A percentile compares a stretch with the other conserved stretches of the same genome.
Conservation (phyloP, 257 asterid species). For the Buddleja alternifolia region DNA sequence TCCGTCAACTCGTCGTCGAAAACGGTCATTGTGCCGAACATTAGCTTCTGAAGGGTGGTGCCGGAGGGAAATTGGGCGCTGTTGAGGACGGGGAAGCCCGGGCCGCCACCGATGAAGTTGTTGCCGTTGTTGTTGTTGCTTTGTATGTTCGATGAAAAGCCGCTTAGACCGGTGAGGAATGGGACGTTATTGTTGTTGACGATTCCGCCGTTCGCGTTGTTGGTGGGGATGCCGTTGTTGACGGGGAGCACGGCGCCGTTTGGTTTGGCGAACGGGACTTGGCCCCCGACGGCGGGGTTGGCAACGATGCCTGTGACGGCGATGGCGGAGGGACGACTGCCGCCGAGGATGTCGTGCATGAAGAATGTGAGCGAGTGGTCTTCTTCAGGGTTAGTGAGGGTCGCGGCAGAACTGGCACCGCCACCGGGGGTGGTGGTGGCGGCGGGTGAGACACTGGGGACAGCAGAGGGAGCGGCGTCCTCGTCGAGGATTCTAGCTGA, state of each 20-base stretch:
- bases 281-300: constrained; percentile 75
- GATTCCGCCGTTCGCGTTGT: constrained; percentile 70
- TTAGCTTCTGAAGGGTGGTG: constrained; percentile 71
- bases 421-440: constrained; percentile 24
- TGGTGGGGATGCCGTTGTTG: constrained; percentile 60
- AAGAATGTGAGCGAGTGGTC: constrained; percentile 68
- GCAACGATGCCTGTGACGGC: constrained; percentile 83
- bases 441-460: constrained; percentile 16
- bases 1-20: constrained; percentile 81
- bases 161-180: constrained; percentile 83
- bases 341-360: constrained; percentile 93
- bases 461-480: constrained; percentile 2
- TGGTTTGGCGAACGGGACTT: constrained; percentile 87
- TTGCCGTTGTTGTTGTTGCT: constrained; percentile 49
- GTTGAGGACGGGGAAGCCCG: constrained; percentile 73
- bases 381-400: constrained; percentile 12
- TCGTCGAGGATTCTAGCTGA: background rate
- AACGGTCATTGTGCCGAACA: constrained; percentile 87
- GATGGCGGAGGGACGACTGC: constrained; percentile 77
- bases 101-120: constrained; percentile 63
- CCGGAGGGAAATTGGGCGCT: constrained; percentile 66
- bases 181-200: constrained; percentile 86
- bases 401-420: constrained; percentile 14
- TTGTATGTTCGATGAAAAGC: constrained; percentile 61
- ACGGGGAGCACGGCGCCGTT: constrained; percentile 83